Evolutionary conservation across 441 rosid species (phyloP).

Genomic region (Populus hybrid): DNA sequence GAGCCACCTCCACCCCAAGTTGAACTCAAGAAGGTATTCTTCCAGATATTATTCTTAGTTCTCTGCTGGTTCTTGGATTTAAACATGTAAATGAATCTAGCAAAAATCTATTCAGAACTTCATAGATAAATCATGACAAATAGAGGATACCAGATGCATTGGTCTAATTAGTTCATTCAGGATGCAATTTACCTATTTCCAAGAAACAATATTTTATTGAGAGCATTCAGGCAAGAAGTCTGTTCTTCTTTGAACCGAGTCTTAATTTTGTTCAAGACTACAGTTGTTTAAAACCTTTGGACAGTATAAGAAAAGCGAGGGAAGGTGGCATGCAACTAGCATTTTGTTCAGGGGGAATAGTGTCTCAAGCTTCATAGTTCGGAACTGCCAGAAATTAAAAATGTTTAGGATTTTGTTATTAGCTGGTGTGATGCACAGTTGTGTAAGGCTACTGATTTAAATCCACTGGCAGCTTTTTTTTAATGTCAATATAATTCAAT

Average conservation of each 20-base stretch:
- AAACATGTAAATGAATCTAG: neutral
- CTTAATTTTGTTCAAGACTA: neutral
- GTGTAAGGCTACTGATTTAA: neutral
- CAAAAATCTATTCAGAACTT: neutral
- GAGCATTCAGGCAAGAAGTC: neutral
- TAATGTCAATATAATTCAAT: slow-evolving; percentile 7
- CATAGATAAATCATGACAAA: neutral
- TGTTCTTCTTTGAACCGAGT: neutral
- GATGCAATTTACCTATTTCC: neutral
- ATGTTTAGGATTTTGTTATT: neutral
- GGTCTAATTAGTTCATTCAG: neutral
- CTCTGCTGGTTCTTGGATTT: neutral
- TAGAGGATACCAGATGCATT: neutral
- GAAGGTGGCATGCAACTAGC: neutral
- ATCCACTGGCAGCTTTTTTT: neutral
- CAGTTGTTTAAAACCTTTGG: neutral
- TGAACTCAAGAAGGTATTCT: slow-evolving; percentile 80
- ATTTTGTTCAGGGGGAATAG: neutral
- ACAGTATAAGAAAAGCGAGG: neutral
- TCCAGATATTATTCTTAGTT: slow-evolving; percentile 1
- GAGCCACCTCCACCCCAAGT: slow-evolving; percentile 81
- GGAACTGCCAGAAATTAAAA: neutral
- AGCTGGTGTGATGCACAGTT: neutral
- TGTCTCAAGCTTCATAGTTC: neutral
- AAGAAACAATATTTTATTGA: neutral